phyloP scores from a whole-genome alignment of 768 basidiomycete species.

The Boletus insuetus region DNA sequence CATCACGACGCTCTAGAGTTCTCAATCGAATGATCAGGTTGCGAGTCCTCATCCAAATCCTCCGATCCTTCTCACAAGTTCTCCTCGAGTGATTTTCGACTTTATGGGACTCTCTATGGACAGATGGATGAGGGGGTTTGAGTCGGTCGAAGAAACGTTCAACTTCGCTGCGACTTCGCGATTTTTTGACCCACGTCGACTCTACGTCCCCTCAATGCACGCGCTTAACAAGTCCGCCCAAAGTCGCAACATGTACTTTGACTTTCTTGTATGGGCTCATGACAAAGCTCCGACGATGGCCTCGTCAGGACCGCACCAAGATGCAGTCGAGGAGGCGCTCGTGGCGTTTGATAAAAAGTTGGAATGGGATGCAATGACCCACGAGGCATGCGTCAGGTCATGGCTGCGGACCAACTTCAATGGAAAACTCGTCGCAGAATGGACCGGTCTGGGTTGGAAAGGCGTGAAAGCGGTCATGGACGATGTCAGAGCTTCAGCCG shows the following conservation, averaged over 20 bases:
- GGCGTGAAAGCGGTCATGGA: slow-evolving; percentile 54
- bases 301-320: slow-evolving; percentile 12
- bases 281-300: slow-evolving; percentile 15
- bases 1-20: neutral
- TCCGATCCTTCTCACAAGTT: slow-evolving; percentile 48
- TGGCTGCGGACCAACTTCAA: slow-evolving; percentile 46
- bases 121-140: slow-evolving; percentile 51
- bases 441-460: slow-evolving; percentile 48
- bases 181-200: slow-evolving; percentile 47
- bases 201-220: slow-evolving; percentile 34
- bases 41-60: slow-evolving; percentile 29
- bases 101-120: slow-evolving; percentile 61
- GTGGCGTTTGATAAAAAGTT: slow-evolving; percentile 49
- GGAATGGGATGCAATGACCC: slow-evolving; percentile 40
- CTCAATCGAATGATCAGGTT: slow-evolving; percentile 27
- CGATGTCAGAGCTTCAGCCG: slow-evolving; percentile 42
- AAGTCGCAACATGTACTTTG: slow-evolving; percentile 54
- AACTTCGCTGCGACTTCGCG: slow-evolving; percentile 54
- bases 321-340: slow-evolving; percentile 45
- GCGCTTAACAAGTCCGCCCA: slow-evolving; percentile 42
- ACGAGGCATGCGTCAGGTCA: slow-evolving; percentile 25
- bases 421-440: slow-evolving; percentile 51
- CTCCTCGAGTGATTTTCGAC: slow-evolving; percentile 46
- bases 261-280: slow-evolving; percentile 53
- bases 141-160: slow-evolving; percentile 51